These are phyloP conservation scores for Penicillium nordicum DNA, from an alignment of 2,329 filamentous ascomycete genomes.

Conservation along the genomic window DNA sequence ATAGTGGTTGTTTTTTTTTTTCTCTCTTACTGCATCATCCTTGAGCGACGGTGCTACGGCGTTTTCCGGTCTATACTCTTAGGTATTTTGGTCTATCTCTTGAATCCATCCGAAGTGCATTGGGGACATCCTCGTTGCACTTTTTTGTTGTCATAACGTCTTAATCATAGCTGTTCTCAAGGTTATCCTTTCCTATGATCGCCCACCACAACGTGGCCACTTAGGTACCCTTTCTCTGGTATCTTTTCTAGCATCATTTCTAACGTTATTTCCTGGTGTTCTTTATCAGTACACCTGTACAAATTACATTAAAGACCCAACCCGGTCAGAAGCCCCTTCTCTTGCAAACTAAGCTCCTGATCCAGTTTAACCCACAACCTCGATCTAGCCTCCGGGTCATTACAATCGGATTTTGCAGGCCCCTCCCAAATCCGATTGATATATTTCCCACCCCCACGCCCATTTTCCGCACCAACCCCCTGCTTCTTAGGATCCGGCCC, in stretches of 20 bases:
- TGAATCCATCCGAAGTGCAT: not conserved
- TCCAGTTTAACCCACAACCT: conserved; percentile 4
- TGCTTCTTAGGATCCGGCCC: conserved; percentile 5
- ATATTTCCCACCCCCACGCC: conserved; percentile 5
- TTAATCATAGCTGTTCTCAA: not conserved
- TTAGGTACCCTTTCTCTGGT: not conserved
- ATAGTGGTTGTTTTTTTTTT: conserved; percentile 2
- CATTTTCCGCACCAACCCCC: not conserved
- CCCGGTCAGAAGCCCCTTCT: not conserved
- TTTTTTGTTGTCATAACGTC: not conserved
- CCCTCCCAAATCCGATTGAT: conserved; percentile 10
- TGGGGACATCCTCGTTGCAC: too few species aligned
- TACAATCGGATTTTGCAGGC: not conserved
- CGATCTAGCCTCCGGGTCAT: not conserved
- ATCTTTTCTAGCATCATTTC: not conserved
- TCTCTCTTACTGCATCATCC: conserved; percentile 21
- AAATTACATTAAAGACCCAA: not conserved
- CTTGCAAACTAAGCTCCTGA: conserved; percentile 1
- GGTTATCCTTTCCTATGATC: not conserved
- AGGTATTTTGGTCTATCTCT: not conserved
- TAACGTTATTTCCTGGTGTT: not conserved
- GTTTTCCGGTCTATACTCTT: conserved; percentile 15
- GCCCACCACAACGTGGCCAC: not conserved
- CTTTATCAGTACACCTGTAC: not conserved
- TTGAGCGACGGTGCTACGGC: conserved; percentile 31